A percentile compares a stretch with the other conserved stretches of the same genome.
phyloP scores from a whole-genome alignment of 495 filamentous ascomycete species.

The Penicilliopsis zonata region DNA sequence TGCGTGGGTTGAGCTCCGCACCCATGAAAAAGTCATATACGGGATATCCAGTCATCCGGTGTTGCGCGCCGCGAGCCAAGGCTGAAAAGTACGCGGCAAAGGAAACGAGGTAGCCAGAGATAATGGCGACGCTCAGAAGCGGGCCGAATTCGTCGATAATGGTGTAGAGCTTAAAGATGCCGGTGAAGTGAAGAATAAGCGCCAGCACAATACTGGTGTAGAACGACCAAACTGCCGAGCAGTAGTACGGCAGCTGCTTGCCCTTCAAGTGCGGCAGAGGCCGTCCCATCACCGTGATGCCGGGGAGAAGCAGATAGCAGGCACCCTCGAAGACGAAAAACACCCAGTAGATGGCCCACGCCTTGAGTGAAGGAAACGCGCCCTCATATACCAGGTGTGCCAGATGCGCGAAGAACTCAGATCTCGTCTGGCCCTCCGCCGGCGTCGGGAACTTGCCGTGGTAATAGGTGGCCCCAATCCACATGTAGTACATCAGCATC shows the following conservation, averaged over 20 bases:
- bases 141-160: slow-evolving; percentile 94
- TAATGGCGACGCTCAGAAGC: slow-evolving; percentile 78
- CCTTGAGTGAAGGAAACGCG: slow-evolving; percentile 66
- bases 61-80: slow-evolving; percentile 62
- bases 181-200: slow-evolving; percentile 59
- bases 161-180: slow-evolving; percentile 82
- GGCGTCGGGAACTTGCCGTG: slow-evolving; percentile 66
- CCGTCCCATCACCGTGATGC: slow-evolving; percentile 73
- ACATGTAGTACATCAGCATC: slow-evolving; percentile 96
- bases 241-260: slow-evolving; percentile 84
- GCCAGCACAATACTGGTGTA: slow-evolving; percentile 70
- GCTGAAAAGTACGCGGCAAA: slow-evolving; percentile 79
- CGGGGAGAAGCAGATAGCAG: slow-evolving; percentile 75
- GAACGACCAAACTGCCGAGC: slow-evolving; percentile 76
- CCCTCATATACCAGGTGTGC: slow-evolving; percentile 59
- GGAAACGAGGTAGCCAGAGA: slow-evolving; percentile 71
- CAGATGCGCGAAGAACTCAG: slow-evolving; percentile 58
- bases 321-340: slow-evolving; percentile 77
- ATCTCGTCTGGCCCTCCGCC: slow-evolving; percentile 47
- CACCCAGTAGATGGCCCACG: slow-evolving; percentile 87
- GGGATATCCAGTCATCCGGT: slow-evolving; percentile 84
- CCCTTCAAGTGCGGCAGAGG: slow-evolving; percentile 71
- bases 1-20: slow-evolving; percentile 87
- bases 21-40: slow-evolving; percentile 99
- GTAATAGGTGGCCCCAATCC: slow-evolving; percentile 90